These are phyloP conservation scores for Rehmannia glutinosa DNA, from an alignment of 257 asterid species.

Conservation along the genomic window DNA sequence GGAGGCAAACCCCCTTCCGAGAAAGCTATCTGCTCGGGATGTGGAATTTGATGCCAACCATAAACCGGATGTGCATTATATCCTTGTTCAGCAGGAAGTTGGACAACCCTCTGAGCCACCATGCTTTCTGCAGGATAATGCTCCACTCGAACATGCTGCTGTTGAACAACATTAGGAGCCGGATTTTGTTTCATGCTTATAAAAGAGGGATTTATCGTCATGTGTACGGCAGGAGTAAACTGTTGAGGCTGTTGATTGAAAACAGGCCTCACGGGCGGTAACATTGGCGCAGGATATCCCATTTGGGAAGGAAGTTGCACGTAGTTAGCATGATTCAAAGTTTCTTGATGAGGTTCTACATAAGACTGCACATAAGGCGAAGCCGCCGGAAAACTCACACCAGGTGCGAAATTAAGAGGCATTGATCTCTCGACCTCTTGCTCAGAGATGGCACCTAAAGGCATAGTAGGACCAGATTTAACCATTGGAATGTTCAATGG, in stretches of 20 bases:
- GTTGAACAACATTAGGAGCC: slow-evolving; percentile 41
- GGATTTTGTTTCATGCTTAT: slow-evolving; percentile 50
- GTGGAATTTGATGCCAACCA: slow-evolving; percentile 65
- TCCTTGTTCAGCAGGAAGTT: slow-evolving; percentile 57
- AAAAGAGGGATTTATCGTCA: slow-evolving; percentile 63
- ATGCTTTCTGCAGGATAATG: slow-evolving; percentile 53
- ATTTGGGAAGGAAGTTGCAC: slow-evolving; percentile 57
- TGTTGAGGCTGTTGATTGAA: slow-evolving; percentile 62
- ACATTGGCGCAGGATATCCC: slow-evolving; percentile 61
- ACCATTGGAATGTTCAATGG: slow-evolving; percentile 39
- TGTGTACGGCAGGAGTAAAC: slow-evolving; percentile 54
- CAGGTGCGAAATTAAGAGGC: slow-evolving; percentile 37
- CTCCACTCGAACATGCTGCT: slow-evolving; percentile 58
- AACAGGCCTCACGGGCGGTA: slow-evolving; percentile 55
- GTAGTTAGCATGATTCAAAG: slow-evolving; percentile 40
- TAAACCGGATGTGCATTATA: slow-evolving; percentile 42
- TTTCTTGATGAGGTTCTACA: slow-evolving; percentile 59
- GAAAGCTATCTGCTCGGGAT: slow-evolving; percentile 40
- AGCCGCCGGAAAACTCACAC: slow-evolving; percentile 40
- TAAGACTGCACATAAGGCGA: slow-evolving; percentile 53
- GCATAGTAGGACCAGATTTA: slow-evolving; percentile 31
- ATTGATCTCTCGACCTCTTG: slow-evolving; percentile 46
- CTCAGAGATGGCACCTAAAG: slow-evolving; percentile 34
- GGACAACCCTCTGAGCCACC: slow-evolving; percentile 52
- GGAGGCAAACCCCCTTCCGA: slow-evolving; percentile 39